Evolutionary conservation across 805 yeast genomes (phyloP), one percentile per base, ranked within the genome.

Genomic region (Geotrichum ghanense): DNA sequence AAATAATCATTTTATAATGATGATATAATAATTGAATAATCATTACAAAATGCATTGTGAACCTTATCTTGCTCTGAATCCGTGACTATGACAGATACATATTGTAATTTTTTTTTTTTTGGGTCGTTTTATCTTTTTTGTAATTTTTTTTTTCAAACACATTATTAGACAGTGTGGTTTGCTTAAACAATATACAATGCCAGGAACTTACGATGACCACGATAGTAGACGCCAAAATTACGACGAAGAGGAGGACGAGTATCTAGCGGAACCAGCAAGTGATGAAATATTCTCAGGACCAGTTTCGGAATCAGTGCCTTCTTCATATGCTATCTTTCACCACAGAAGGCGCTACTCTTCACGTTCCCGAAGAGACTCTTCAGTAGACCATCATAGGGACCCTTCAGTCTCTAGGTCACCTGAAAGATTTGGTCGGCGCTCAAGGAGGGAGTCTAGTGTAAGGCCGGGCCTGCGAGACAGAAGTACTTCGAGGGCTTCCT

Each of bases 251-350:
- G 14, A 5, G 5, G 16, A 16, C 56, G 58, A 51, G 31, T 51
- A 57, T 48, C 57, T 55, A 40, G 58, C 56, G 10, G 61, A 57
- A 51, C 52, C 50, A 24, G 53, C 59, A 1, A 56, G 57, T 4
- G 60, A 73, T 49, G 86, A 81, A 58, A 78, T 81, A 70, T 81
- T 69, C 59, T 75, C 84, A 3, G 88, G 88, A 16, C 86, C 85
- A 1, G 80, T 81, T 0, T 74, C 82, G 2, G 84, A 79, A 52
- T 72, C 79, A 23, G 73, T 81, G 25, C 88, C 88, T 2, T 76
- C 83, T 19, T 79, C 87, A 2, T 78, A 81, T 53, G 71, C 84
- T 5, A 70, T 83, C 10, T 76, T 81, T 54, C 88, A 81, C 56
- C 79, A 76, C 52, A 51, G 56, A 17, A 44, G 39, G 47, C 40